Evolutionary conservation across 2,329 filamentous ascomycete species (phyloP), one percentile per base, ranked within the genome.

Genomic region (Monosporascus sp.): DNA sequence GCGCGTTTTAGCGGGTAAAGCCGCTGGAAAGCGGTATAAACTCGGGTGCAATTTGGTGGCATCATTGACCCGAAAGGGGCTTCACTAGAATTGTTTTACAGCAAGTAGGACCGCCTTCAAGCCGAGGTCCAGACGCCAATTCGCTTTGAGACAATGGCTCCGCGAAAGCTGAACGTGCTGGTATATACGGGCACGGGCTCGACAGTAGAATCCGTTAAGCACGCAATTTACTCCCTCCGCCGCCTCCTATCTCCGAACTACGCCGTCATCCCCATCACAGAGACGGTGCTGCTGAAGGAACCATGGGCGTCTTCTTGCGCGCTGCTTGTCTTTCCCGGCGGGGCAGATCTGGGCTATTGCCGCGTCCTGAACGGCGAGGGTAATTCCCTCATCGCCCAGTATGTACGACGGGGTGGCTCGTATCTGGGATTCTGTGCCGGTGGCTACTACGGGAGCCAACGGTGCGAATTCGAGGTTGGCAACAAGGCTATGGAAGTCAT

Each of bases 341-440:
- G 94, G 35, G 93, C 90, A n/a, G 94, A 99, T 67, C 78, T 95
- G 50, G 90, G 88, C 49, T 99, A 97, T 71, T 96, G 92, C 70
- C 85, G 88, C 28, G 85, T 84, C 2, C 80, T 99, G 58, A 94
- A 97, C 68, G 94, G 94, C 37, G 78, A 85, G 50, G 94, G 93
- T 1, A 99, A 97, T 70, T 81, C 87, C 37, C 81, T 83, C 59
- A 97, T 99, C 69, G 77, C 80, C 52, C 87, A 93, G 60, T 99
- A 88, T 65, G 90, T 99, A 49, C 88, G 91, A 55, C 80, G 83
- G 31, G 94, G 94, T 28, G 94, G 94, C 17, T 78, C 82, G 0
- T 99, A 94, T 66, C 79, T 99, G 2, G 94, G 94, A 1, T 86
- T 99, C 63, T 99, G 94, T 68, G 94, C 94, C 2, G 94, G 94